Base-by-base conservation (phyloP, 139 green algal genomes). In the Chlorella sp. region DNA sequence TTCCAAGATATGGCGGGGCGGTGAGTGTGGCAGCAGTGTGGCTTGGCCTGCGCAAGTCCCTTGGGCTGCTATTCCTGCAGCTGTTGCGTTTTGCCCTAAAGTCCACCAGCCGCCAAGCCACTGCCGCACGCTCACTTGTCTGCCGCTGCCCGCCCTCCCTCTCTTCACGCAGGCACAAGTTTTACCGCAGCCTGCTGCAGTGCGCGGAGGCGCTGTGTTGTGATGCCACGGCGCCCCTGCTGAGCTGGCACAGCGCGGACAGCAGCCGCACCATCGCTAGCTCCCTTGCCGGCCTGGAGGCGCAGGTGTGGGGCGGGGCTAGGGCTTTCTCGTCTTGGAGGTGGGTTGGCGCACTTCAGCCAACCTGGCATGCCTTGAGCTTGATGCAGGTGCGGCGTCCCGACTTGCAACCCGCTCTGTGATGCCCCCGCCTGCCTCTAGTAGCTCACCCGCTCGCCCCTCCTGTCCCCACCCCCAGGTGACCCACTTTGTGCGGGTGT, bases 1-100 rank as follows among this genome's bases (percentile, higher is more conserved):
- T 95, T 97, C 62, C 87, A 90, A 20, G 92, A 95, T 87, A 94
- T 96, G 88, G 80, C 55, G 34, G 51, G 51, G 51, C 51, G 51
- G 51, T 60, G 51, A 60, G 51, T 21, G 9, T 60, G 44, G 44
- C 44, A 9, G n/a, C n/a, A n/a, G n/a, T n/a, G n/a, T n/a, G n/a
- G n/a, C n/a, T n/a, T n/a, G n/a, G n/a, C n/a, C n/a, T n/a, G n/a
- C n/a, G n/a, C n/a, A n/a, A n/a, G n/a, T n/a, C n/a, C n/a, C n/a
- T n/a, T n/a, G n/a, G n/a, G n/a, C n/a, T n/a, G n/a, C n/a, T n/a
- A n/a, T n/a, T n/a, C n/a, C n/a, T n/a, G n/a, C n/a, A n/a, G n/a
- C n/a, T n/a, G n/a, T n/a, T n/a, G n/a, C n/a, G n/a, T n/a, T n/a
- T n/a, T n/a, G n/a, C n/a, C n/a, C n/a, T n/a, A n/a, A n/a, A n/a